Conservation (phyloP, 2,329 filamentous ascomycete genomes). For the Fusarium nurragi region DNA sequence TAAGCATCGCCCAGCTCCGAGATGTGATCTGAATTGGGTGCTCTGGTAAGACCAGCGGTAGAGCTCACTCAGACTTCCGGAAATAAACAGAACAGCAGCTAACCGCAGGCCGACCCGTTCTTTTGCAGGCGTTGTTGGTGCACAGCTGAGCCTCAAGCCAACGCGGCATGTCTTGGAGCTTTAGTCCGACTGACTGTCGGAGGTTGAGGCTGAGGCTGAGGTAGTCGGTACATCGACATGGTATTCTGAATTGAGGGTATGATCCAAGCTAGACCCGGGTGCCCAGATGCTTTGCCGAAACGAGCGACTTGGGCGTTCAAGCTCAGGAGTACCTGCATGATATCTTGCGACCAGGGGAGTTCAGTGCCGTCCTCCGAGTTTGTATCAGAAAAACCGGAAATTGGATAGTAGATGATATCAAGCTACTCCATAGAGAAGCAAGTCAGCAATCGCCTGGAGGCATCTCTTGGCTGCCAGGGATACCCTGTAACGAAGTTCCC, state of each 20-base stretch:
- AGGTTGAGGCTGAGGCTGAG: neutral
- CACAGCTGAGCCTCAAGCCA: slow-evolving; percentile 22
- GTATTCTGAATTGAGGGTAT: neutral
- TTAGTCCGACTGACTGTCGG: neutral
- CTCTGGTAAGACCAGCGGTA: neutral
- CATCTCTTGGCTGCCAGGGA: slow-evolving; percentile 9
- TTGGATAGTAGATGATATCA: neutral
- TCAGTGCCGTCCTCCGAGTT: slow-evolving; percentile 1
- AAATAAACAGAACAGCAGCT: slow-evolving; percentile 16
- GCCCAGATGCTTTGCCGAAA: neutral
- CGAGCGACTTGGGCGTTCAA: neutral
- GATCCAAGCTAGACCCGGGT: neutral
- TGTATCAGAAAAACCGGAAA: slow-evolving; percentile 19
- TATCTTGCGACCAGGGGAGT: slow-evolving; percentile 17
- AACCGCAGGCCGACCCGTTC: neutral
- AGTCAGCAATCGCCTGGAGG: slow-evolving; percentile 3
- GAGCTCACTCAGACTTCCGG: slow-evolving; percentile 9
- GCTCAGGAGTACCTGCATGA: slow-evolving; percentile 30
- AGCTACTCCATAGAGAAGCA: neutral
- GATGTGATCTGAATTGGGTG: neutral
- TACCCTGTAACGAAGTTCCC: neutral
- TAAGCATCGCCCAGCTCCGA: neutral
- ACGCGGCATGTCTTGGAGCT: slow-evolving; percentile 8
- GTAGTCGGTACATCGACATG: neutral
- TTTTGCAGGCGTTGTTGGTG: neutral